Evolutionary conservation across 805 yeast genomes (phyloP).

Genomic region (Ogataea haglerorum): DNA sequence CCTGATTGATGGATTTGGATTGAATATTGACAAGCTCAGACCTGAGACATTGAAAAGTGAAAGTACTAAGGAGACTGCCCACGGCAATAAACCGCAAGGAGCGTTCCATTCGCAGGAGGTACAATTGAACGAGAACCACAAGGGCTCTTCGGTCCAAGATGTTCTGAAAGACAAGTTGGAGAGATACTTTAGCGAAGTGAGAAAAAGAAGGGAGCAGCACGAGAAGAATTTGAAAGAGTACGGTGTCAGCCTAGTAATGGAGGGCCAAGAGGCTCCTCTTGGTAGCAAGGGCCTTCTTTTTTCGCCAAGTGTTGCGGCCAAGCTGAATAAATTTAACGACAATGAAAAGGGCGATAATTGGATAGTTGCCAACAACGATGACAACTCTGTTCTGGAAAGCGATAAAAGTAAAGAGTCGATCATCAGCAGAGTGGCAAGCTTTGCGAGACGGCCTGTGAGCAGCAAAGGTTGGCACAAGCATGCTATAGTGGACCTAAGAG

Average conservation of each 20-base stretch:
- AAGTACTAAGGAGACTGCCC: background rate
- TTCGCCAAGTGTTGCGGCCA: constrained; percentile 25
- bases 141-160: background rate
- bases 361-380: constrained; percentile 8
- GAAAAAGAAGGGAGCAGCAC: constrained; percentile 6
- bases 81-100: too few species aligned
- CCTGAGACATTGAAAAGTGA: background rate
- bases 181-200: background rate
- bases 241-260: constrained; percentile 14
- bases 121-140: too few species aligned
- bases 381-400: constrained; percentile 3
- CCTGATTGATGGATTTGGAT: constrained; percentile 4
- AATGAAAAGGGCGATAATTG: constrained; percentile 15
- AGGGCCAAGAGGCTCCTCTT: constrained; percentile 8
- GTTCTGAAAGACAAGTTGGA: constrained; percentile 2
- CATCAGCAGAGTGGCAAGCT: constrained; percentile 1
- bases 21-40: constrained; percentile 5
- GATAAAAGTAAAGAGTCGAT: constrained; percentile 3
- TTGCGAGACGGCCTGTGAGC: background rate
- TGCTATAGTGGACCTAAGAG: background rate
- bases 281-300: constrained; percentile 15
- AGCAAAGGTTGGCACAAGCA: constrained; percentile 2
- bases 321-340: constrained; percentile 9
- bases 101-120: too few species aligned
- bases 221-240: constrained; percentile 18